Conservation (phyloP, 768 basidiomycete species). For the Xanthoconium stramineum region DNA sequence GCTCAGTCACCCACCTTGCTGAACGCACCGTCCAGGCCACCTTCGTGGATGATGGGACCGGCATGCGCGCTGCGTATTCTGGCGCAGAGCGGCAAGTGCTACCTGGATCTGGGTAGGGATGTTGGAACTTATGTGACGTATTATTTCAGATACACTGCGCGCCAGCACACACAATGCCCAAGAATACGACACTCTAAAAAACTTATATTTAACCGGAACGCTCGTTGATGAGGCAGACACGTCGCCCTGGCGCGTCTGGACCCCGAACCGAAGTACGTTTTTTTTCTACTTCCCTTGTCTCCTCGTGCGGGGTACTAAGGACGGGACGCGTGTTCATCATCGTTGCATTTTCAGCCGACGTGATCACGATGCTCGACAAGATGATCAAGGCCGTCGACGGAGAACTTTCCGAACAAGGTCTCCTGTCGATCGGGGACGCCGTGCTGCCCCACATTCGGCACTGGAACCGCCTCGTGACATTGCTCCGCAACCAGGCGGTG, state of each 20-base stretch:
- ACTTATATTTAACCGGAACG: slow-evolving; percentile 14
- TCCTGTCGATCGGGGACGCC: slow-evolving; percentile 16
- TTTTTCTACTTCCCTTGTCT: background rate
- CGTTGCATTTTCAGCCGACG: slow-evolving; percentile 7
- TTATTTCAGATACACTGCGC: slow-evolving; percentile 11
- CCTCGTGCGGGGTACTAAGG: too few relatives aligned
- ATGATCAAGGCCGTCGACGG: slow-evolving; percentile 18
- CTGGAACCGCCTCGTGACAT: slow-evolving; percentile 14
- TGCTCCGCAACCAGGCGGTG: slow-evolving; percentile 5
- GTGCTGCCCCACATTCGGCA: slow-evolving; percentile 19
- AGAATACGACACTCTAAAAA: slow-evolving; percentile 16
- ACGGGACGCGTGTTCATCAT: background rate
- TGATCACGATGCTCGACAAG: slow-evolving; percentile 16
- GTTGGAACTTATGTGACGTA: background rate
- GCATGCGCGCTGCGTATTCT: slow-evolving; percentile 22
- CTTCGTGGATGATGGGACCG: slow-evolving; percentile 25
- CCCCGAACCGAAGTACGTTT: slow-evolving; percentile 17
- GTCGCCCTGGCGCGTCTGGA: slow-evolving; percentile 12
- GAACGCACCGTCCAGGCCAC: background rate
- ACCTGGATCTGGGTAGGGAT: background rate
- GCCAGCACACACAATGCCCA: background rate
- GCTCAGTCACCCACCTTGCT: background rate
- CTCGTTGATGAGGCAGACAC: slow-evolving; percentile 16
- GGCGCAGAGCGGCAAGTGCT: slow-evolving; percentile 13
- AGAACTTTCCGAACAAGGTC: slow-evolving; percentile 16